phyloP scores from a whole-genome alignment of 2,329 filamentous ascomycete species.

The Phaeosphaeriaceae sp. region DNA sequence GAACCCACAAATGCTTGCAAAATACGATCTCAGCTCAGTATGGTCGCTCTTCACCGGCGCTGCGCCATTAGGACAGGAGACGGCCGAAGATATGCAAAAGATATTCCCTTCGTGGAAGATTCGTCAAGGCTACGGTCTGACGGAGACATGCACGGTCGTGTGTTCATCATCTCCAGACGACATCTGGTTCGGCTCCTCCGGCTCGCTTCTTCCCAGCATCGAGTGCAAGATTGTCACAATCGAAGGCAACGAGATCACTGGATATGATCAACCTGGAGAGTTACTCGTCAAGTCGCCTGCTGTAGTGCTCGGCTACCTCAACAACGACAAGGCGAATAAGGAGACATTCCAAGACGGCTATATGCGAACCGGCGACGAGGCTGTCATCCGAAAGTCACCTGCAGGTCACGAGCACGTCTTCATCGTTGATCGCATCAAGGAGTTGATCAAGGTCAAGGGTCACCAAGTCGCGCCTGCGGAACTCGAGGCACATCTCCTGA shows the following conservation, averaged over 20 bases:
- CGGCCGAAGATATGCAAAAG: slow-evolving; percentile 67
- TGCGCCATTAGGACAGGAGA: slow-evolving; percentile 78
- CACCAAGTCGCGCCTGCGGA: slow-evolving; percentile 85
- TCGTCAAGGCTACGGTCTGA: slow-evolving; percentile 79
- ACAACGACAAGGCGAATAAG: slow-evolving; percentile 81
- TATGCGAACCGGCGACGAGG: slow-evolving; percentile 78
- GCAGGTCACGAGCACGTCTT: slow-evolving; percentile 79
- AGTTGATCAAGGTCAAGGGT: slow-evolving; percentile 82
- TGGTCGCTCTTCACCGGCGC: slow-evolving; percentile 67
- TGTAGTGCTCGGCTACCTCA: slow-evolving; percentile 81
- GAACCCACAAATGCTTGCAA: slow-evolving; percentile 62
- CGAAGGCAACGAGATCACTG: slow-evolving; percentile 74
- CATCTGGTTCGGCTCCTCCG: slow-evolving; percentile 73
- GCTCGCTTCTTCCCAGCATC: slow-evolving; percentile 70
- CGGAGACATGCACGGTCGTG: slow-evolving; percentile 77
- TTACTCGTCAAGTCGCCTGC: slow-evolving; percentile 74
- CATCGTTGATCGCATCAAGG: slow-evolving; percentile 82
- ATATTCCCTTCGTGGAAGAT: slow-evolving; percentile 70
- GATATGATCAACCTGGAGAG: slow-evolving; percentile 78
- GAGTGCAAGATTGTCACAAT: slow-evolving; percentile 70
- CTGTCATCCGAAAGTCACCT: slow-evolving; percentile 64
- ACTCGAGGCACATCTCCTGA: slow-evolving; percentile 79
- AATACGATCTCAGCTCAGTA: slow-evolving; percentile 74
- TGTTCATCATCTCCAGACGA: slow-evolving; percentile 67
- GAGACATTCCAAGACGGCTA: slow-evolving; percentile 82